Evolutionary conservation across 2,329 filamentous ascomycete species (phyloP), one percentile per base, ranked within the genome.

Genomic region (Monilinia fructigena): DNA sequence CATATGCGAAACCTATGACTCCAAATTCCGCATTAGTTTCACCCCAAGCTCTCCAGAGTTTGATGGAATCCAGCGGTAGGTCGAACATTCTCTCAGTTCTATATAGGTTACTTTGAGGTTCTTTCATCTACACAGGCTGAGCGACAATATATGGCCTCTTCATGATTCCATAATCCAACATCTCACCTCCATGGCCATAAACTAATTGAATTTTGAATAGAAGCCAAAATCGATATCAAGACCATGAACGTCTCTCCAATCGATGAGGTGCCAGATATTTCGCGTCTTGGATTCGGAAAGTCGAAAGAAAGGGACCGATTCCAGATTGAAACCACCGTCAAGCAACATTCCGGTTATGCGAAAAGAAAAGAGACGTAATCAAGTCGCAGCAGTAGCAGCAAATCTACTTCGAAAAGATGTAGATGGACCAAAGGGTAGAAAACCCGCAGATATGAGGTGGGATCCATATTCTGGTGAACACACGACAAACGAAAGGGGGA

Each of bases 381-480:
- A 76, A 58, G 68, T 72, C 12, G 69, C 72, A 53, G 68, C 67
- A 12, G 68, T 67, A 14, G 72, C 74, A 18, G 67, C 72, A 53
- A 75, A 72, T 60, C 35, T 73, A 18, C 64, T 71, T 31, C 66
- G 73, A 52, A 75, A 75, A 60, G 67, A 74, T 40, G 66, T 68
- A 60, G 69, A 70, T 20, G 54, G 48, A n/a, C 31, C 66, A n/a
- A 67, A 61, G 55, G 69, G 66, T 64, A 70, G 71, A 61, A 69
- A 70, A 50, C 66, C 70, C 11, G 75, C 77, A 61, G 80, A 83
- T 68, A 82, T 81, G 28, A 79, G 81, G 70, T 90, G 87, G 87
- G 87, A 91, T 77, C 83, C 84, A 58, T 85, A 84, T 74, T 88
- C 88, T 3, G 88, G 86, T 11, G 88, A 90, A 73, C 85, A 86